Percentiles rank a stretch among this genome's conserved stretches.
phyloP scores from a whole-genome alignment of 2,329 filamentous ascomycete genomes.

The Aschersonia sp. region DNA sequence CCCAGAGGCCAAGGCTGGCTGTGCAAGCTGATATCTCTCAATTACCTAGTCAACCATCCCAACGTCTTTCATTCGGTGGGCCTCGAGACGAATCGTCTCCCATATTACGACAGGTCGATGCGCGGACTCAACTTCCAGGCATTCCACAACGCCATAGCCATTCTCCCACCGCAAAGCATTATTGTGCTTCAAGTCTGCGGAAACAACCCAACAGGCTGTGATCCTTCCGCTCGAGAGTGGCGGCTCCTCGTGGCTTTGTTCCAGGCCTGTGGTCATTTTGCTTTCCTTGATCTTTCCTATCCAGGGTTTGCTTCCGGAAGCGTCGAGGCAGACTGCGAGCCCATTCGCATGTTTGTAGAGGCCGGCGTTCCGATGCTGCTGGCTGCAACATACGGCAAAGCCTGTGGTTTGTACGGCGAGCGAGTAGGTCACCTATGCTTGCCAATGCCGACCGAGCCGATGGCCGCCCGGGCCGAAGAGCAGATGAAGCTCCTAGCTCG shows the following conservation, averaged over 20 bases:
- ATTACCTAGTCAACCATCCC: neutral
- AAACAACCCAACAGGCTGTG: neutral
- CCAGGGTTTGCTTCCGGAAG: neutral
- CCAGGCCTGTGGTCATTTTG: neutral
- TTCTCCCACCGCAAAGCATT: neutral
- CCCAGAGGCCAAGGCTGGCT: neutral
- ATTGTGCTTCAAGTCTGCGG: neutral
- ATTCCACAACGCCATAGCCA: neutral
- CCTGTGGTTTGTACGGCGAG: neutral
- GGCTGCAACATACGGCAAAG: neutral
- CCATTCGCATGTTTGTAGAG: neutral
- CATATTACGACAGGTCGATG: neutral
- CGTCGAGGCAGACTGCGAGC: neutral
- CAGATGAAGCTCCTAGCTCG: slow-evolving; percentile 6
- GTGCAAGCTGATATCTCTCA: neutral
- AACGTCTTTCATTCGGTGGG: neutral
- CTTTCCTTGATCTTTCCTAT: neutral
- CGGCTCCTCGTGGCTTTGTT: neutral
- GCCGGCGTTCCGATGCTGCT: neutral
- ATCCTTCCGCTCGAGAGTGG: neutral
- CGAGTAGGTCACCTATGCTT: neutral
- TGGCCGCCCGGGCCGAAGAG: neutral
- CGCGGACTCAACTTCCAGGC: neutral
- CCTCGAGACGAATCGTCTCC: neutral
- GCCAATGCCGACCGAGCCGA: neutral